phyloP scores from a whole-genome alignment of 257 asterid species.

The Mentha longifolia region DNA sequence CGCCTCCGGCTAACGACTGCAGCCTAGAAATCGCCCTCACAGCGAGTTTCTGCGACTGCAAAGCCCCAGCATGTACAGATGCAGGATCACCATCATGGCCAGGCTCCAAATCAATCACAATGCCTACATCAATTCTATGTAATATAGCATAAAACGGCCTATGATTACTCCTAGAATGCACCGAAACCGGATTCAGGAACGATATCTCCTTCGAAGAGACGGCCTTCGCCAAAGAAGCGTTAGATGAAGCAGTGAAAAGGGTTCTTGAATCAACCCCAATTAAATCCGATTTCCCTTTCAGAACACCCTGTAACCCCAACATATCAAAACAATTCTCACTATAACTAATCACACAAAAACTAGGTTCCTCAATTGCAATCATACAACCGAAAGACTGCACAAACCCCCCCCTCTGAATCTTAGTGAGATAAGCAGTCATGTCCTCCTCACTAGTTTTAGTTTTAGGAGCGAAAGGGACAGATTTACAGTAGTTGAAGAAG shows the following conservation, averaged over 20 bases:
- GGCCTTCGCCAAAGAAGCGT: slow-evolving; percentile 49
- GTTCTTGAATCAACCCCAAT: slow-evolving; percentile 61
- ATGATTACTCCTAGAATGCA: slow-evolving; percentile 45
- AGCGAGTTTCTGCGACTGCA: slow-evolving; percentile 62
- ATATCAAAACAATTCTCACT: slow-evolving; percentile 63
- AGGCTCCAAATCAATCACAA: slow-evolving; percentile 77
- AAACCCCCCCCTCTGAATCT: slow-evolving; percentile 68
- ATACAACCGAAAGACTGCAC: slow-evolving; percentile 72
- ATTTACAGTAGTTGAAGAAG: slow-evolving; percentile 48
- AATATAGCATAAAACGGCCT: slow-evolving; percentile 65
- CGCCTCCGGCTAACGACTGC: slow-evolving; percentile 62
- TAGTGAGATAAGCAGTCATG: slow-evolving; percentile 49
- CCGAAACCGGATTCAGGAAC: slow-evolving; percentile 62
- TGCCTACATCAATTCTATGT: slow-evolving; percentile 72
- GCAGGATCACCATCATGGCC: slow-evolving; percentile 53
- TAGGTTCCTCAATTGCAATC: slow-evolving; percentile 55
- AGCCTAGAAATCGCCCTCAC: slow-evolving; percentile 56
- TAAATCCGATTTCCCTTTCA: slow-evolving; percentile 27
- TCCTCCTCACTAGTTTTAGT: slow-evolving; percentile 35
- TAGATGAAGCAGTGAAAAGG: slow-evolving; percentile 51
- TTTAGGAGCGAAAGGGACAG: slow-evolving; percentile 34
- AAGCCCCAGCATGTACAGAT: slow-evolving; percentile 52
- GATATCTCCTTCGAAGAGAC: slow-evolving; percentile 50
- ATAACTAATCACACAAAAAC: slow-evolving; percentile 44
- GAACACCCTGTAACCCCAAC: slow-evolving; percentile 43